Evolutionary conservation across 768 basidiomycete genomes (phyloP).

Genomic region (Rhodotorula sphaerocarpa): DNA sequence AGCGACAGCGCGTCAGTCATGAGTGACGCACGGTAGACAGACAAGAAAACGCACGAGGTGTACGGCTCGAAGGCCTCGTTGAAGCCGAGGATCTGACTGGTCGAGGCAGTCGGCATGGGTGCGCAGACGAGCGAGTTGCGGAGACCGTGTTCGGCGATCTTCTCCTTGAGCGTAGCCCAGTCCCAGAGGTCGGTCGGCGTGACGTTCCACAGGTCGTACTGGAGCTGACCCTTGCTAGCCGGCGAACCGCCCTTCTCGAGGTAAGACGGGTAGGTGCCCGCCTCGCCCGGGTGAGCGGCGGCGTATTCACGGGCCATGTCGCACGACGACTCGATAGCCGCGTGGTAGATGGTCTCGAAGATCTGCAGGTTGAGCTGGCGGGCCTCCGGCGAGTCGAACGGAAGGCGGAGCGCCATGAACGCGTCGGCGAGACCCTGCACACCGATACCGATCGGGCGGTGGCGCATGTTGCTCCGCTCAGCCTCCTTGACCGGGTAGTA

Average conservation of each 20-base stretch:
- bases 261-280: conserved; percentile 52
- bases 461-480: conserved; percentile 85
- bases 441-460: conserved; percentile 93
- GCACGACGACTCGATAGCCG: conserved; percentile 76
- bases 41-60: conserved; percentile 57
- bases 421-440: conserved; percentile 96
- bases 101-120: conserved; percentile 99
- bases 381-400: conserved; percentile 83
- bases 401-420: conserved; percentile 93
- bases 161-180: conserved; percentile 77
- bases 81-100: conserved; percentile 93
- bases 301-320: conserved; percentile 57
- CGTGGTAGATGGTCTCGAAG: conserved; percentile 99
- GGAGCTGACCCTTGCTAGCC: conserved; percentile 75
- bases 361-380: conserved; percentile 85
- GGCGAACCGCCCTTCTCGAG: conserved; percentile 85
- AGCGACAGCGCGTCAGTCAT: not conserved
- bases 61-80: conserved; percentile 99
- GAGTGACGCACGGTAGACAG: not conserved
- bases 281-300: conserved; percentile 41
- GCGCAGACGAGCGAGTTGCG: conserved; percentile 83
- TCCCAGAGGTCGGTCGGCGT: conserved; percentile 87
- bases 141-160: conserved; percentile 69
- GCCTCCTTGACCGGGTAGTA: conserved; percentile 92
- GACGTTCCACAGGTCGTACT: conserved; percentile 92